Base-by-base conservation (phyloP, 2,329 filamentous ascomycete genomes). In the Monosporascus sp. region DNA sequence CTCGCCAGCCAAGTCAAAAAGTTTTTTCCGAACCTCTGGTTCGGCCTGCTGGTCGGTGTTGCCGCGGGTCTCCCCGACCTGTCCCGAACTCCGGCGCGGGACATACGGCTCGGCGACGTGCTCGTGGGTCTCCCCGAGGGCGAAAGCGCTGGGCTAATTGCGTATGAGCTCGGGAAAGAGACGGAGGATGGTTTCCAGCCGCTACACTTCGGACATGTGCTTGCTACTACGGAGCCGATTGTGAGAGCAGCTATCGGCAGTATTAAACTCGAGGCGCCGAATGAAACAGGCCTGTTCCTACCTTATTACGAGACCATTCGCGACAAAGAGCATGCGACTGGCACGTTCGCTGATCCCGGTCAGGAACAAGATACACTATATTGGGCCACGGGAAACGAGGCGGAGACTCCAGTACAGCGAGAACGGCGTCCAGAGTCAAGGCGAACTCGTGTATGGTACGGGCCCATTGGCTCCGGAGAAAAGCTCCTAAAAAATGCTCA, bases 31-130 rank as follows among this genome's bases (percentile, higher is more conserved):
- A 71, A 71, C 47, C 58, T 74, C n/a, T 68, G 67, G 63, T 70
- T 71, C 37, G 67, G 68, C 1, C 59, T 74, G 1, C 60, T 73
- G 2, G 68, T 73, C 11, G 70, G 71, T 24, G 62, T 74, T 15
- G 68, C 67, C 7, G 66, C 68, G 0, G 70, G 70, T 0, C 62
- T 73, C 3, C 70, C 68, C 0, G 59, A 66, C 37, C 54, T 70
- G 3, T 50, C 41, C 1, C 36, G 50, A 39, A 50, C 1, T 2
- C 67, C 68, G 0, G 57, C 62, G 2, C 57, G 60, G 1, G 70
- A 73, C 54, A 73, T 73, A 15, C 66, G 71, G 3, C 62, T 73
- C 18, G 71, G 71, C 1, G 69, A 73, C 57, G 62, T 73, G 0
- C 62, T 74, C 6, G 67, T 74, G 1, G 65, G 60, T 7, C 49